Evolutionary conservation across 495 filamentous ascomycete genomes (phyloP).

Genomic region (Xylaria intraflava): DNA sequence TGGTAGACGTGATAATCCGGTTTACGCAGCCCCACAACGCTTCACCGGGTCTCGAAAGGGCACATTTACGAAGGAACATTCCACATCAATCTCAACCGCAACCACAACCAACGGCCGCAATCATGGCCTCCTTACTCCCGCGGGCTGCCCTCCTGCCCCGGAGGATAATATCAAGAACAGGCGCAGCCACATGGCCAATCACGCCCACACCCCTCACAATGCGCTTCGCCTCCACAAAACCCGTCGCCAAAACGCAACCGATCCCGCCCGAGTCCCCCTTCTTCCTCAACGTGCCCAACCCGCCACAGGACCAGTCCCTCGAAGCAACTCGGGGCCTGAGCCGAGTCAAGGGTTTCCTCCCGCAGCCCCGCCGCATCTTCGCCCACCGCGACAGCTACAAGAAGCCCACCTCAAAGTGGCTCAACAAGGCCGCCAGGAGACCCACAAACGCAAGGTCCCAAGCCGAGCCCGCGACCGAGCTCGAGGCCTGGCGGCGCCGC

Average conservation of each 20-base stretch:
- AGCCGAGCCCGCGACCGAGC: conserved; percentile 19
- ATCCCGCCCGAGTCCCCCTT: conserved; percentile 42
- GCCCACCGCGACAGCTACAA: conserved; percentile 25
- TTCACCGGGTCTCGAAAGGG: conserved; percentile 5
- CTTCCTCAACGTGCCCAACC: conserved; percentile 40
- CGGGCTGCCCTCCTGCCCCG: conserved; percentile 13
- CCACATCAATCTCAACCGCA: no score
- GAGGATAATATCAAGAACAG: conserved; percentile 2
- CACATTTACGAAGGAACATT: neutral
- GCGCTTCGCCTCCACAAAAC: conserved; percentile 12
- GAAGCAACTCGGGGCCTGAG: conserved; percentile 27
- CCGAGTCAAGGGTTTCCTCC: conserved; percentile 37
- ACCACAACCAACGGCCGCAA: conserved; percentile 2
- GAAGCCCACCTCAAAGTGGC: conserved; percentile 27
- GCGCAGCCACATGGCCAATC: conserved; percentile 6
- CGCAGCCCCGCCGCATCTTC: conserved; percentile 40
- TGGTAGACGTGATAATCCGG: no score
- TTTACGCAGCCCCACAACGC: neutral
- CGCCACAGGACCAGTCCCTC: conserved; percentile 35
- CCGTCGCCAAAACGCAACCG: neutral
- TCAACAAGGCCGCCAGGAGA: conserved; percentile 19
- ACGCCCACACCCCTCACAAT: conserved; percentile 5
- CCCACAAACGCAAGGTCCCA: conserved; percentile 20
- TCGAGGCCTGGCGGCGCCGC: conserved; percentile 27
- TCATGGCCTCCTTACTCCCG: conserved; percentile 23